Conservation (phyloP, 768 basidiomycete species). For the Termitomyces sp. region DNA sequence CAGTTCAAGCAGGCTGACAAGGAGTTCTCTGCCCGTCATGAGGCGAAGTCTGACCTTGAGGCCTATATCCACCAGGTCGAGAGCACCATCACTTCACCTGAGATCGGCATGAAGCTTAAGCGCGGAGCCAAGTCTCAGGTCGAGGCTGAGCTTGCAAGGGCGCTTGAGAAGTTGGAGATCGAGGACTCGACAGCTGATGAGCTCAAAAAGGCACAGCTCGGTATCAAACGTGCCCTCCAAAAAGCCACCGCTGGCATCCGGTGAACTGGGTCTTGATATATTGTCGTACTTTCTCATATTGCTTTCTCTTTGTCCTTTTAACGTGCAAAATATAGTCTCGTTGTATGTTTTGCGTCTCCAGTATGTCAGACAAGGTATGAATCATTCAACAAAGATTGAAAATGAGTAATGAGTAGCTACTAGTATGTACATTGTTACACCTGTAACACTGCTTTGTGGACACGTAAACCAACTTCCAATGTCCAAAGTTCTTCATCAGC, state of each 20-base stretch:
- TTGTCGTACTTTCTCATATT: slow-evolving; percentile 19
- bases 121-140: slow-evolving; percentile 93
- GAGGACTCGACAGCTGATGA: slow-evolving; percentile 94
- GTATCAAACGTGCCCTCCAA: slow-evolving; percentile 95
- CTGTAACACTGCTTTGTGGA: slow-evolving; percentile 60
- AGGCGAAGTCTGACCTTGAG: slow-evolving; percentile 98
- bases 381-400: neutral
- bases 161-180: slow-evolving; percentile 97
- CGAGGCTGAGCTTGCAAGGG: slow-evolving; percentile 96
- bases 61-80: slow-evolving; percentile 97
- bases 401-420: neutral
- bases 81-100: slow-evolving; percentile 92
- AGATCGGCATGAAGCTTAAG: slow-evolving; percentile 98
- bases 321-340: slow-evolving; percentile 15
- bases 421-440: slow-evolving; percentile 4
- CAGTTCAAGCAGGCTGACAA: slow-evolving; percentile 96
- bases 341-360: slow-evolving; percentile 3
- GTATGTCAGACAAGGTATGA: neutral
- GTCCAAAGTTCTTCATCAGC: slow-evolving; percentile 97
- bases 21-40: slow-evolving; percentile 97
- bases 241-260: slow-evolving; percentile 93
- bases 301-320: slow-evolving; percentile 18
- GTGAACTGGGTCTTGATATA: slow-evolving; percentile 36
- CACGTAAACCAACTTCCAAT: slow-evolving; percentile 78
- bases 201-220: slow-evolving; percentile 92